Evolutionary conservation across 768 basidiomycete species (phyloP), one percentile per base, ranked within the genome.

Genomic region (Podaxis carcinomalis): DNA sequence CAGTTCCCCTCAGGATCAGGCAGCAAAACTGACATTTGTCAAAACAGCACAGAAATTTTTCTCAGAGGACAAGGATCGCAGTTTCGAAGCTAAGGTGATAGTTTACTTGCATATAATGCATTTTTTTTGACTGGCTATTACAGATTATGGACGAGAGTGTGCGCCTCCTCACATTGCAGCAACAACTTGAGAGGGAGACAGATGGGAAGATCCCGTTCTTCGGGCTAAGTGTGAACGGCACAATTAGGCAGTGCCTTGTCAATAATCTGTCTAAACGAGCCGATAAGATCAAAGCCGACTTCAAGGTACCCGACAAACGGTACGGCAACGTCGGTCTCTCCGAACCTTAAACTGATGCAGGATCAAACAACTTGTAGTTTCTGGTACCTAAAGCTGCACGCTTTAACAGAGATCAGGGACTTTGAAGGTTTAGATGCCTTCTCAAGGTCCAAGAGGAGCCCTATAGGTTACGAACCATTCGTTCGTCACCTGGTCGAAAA

Each of bases 271-370:
- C 83, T 19, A 98, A 95, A 75, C 83, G 86, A 61, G 97, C 95
- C 0, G 97, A 99, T 68, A 93, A 89, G 68, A 73, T 96, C 62
- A 88, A 90, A 70, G 78, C 80, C 1, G 96, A 98, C 65, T 98
- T 93, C 79, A 95, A 91, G 70, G 92, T 99, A 1, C 85, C 94
- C 0, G 97, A 98, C 70, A 98, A 95, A 77, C 80, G 96, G 95
- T 94, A 56, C 28, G 82, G 68, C 47, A 32, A 42, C 25, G 10
- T 44, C 14, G 19, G 6, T 11, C 39, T 55, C 25, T 28, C 50
- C 46, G 59, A 51, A 61, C 39, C 21, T 39, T 9, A n/a, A 10
- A 9, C 25, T 49, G 13, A 49, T 27, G 47, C 11, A 25, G n/a
- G 21, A 11, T 47, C 47, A 23, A 23, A 49, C 21, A 13, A 7